Evolutionary conservation across 192 early-diverging fungal genomes (phyloP), one percentile per base, ranked within the genome.

Genomic region (Coemansia sp.): DNA sequence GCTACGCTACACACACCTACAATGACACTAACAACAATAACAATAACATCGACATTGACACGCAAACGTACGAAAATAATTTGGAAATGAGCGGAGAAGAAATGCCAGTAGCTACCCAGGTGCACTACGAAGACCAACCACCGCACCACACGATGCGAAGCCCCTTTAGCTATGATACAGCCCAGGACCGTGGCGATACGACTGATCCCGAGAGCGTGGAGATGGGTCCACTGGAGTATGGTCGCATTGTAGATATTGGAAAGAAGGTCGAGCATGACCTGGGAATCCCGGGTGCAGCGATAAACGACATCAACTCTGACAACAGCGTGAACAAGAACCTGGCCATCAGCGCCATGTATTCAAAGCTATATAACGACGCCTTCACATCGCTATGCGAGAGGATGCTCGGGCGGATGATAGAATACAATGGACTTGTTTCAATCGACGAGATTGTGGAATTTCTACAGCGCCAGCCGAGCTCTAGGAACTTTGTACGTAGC

Each of bases 351-450:
- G 78, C 78, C 23, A 72, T 75, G 73, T 68, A 72, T 31, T 75
- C 72, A n/a, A 72, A 70, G 64, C 73, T 81, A 0, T 81, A 81
- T 64, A 81, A 75, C 60, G 64, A 81, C 8, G 72, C 78, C 1
- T 75, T 63, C 43, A 59, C 69, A 10, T 52, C 63, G 0, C 66
- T 81, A 33, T 75, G 73, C 43, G 70, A 81, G 64, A 69, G 78
- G 29, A 62, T 81, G 72, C 70, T 70, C 18, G 16, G 67, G 12
- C 59, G 70, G 21, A 56, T 81, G 33, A 25, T 64, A 5, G 73
- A 69, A 12, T 45, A 61, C 43, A 49, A 43, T 6, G 58, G 26
- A 13, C 37, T 70, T 16, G 59, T n/a, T 1, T 58, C 73, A 12
- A 45, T 61, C 0, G 72, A 75, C 9, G 49, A 67, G 3, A 20